Evolutionary conservation across 73 alveolate genomes (phyloP), one percentile per base, ranked within the genome.

Genomic region (Urostyla sp.): DNA sequence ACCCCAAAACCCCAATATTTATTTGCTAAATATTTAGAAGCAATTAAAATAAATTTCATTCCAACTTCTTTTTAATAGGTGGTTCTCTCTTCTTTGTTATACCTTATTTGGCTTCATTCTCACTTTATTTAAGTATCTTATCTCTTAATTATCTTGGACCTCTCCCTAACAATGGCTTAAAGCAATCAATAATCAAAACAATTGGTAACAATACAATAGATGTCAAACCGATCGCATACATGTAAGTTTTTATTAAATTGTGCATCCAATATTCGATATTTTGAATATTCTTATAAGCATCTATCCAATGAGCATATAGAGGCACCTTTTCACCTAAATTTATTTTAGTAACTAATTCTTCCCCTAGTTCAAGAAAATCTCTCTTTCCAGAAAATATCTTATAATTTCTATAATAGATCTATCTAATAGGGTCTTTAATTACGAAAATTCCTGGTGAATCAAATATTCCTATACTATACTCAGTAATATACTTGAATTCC

Each of bases 401-500:
- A 46, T 69, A 69, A 23, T 69, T 69, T 31, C 83, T 69, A 35
- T 46, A 69, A 69, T 69, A 69, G 34, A 27, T 36, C 31, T 69
- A 6, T 15, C 1, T 13, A 11, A 16, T 18, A 28, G 48, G 40
- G 18, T 49, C 83, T 16, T 32, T 28, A 5, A 69, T 69, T 28
- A 32, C 44, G 30, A 69, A 69, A 32, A 69, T 69, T 38, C 72
- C 67, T 69, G 83, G 83, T 13, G 63, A 31, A 28, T 69, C 83
- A 26, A 69, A 69, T 69, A 67, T 69, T 7, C 83, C 83, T 2
- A 69, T 6, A 21, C 49, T 2, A 27, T 49, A 69, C 7, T 53
- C 11, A 7, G 83, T 69, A 23, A 69, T 31, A 16, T 49, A 69
- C 4, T 20, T 24, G 35, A 69, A 69, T 10, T 18, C 34, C 20